Conservation (phyloP, 768 basidiomycete genomes). For the Brasilioporus rufonigricans region DNA sequence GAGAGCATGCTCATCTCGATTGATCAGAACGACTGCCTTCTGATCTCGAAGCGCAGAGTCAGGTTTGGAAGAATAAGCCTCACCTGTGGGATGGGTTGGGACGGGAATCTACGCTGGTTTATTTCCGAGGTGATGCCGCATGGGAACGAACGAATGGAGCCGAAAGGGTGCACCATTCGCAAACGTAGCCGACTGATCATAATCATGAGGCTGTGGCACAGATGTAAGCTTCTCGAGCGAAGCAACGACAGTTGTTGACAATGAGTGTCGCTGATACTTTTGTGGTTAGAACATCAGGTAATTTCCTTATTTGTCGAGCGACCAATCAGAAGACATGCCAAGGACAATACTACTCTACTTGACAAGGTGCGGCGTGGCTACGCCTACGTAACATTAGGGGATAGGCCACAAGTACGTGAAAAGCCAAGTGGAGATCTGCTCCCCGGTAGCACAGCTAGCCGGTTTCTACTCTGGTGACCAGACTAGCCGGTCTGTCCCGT, state of each 20-base stretch:
- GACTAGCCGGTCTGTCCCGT: not conserved
- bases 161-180: too few species aligned
- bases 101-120: not conserved
- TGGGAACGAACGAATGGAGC: not conserved
- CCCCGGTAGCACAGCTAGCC: too few species aligned
- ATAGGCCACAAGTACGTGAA: not conserved
- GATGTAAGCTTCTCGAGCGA: too few species aligned
- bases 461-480: not conserved
- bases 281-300: too few species aligned
- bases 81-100: too few species aligned
- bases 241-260: too few species aligned
- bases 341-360: too few species aligned
- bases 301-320: too few species aligned
- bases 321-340: too few species aligned
- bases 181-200: not conserved
- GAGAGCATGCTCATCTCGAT: not conserved
- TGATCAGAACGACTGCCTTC: not conserved
- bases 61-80: not conserved
- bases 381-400: not conserved
- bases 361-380: too few species aligned
- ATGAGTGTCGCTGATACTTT: too few species aligned
- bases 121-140: not conserved
- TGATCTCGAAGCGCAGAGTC: not conserved
- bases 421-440: too few species aligned
- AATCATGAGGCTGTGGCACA: not conserved